Base-by-base conservation (phyloP, 2,329 filamentous ascomycete genomes). In the Neurospora sp. region DNA sequence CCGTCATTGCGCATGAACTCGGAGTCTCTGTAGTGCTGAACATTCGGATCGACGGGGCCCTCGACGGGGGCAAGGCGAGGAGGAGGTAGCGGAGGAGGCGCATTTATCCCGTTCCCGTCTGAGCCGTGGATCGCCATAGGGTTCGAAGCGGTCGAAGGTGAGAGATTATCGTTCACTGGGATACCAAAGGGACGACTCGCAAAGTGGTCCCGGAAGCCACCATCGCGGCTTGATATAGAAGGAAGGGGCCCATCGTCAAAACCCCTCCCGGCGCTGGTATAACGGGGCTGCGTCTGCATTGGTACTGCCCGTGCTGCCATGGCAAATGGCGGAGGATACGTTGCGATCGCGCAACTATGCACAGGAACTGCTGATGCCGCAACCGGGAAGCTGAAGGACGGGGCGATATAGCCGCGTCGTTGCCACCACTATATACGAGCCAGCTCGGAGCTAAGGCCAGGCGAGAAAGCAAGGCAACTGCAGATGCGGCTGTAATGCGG, bases 21-120 rank as follows among this genome's bases (percentile, higher is more conserved):
- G 36, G 67, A 67, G 28, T 72, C 73, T 66, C 71, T 75, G 66
- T 69, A 72, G 19, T 73, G 52, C 68, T 71, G 74, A 19, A 72
- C 57, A n/a, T 46, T 79, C 74, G 41, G 76, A 67, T 69, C 78
- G 74, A 72, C 65, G 38, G 78, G 77, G 6, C 80, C 80, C 43
- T 76, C 75, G 43, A 80, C 77, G 6, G 80, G 80, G 5, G 80
- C 76, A 40, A 78, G 75, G 66, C 78, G 78, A 5, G 83, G 83
- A n/a, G 83, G 83, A n/a, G 83, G 83, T 65, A 85, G 73, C 41
- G 83, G 80, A 68, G 83, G 83, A 71, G 83, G 83, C 2, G 77
- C 81, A 72, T 78, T 75, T 70, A 76, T 72, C 70, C 75, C 76
- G 65, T 74, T 72, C 15, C 76, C 73, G 62, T 74, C 68, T 43